Evolutionary conservation across 1,284 basidiomycete species (phyloP).

Genomic region (Papiliotrema fonsecae): DNA sequence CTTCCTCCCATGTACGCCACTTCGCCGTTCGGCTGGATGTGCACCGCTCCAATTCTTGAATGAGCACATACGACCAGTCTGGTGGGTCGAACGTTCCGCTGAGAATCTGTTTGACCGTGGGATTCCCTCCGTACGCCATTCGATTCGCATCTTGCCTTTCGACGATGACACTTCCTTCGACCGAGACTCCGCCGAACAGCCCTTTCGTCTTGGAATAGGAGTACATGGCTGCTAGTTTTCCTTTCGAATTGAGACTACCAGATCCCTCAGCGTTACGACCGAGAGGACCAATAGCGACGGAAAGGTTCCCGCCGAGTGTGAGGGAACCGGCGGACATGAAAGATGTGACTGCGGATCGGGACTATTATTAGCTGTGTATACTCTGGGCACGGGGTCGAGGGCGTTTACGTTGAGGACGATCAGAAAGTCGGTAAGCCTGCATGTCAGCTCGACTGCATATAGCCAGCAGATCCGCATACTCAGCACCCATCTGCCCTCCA

Average conservation of each 20-base stretch:
- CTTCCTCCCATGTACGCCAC: conserved; percentile 54
- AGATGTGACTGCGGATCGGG: conserved; percentile 57
- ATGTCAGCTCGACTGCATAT: conserved; percentile 72
- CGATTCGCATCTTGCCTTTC: conserved; percentile 89
- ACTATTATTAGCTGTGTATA: conserved; percentile 43
- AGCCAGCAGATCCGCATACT: conserved; percentile 38
- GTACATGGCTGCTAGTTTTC: conserved; percentile 92
- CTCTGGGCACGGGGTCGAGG: no score
- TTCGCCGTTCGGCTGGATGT: conserved; percentile 65
- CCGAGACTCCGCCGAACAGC: conserved; percentile 70
- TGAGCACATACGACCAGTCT: conserved; percentile 67
- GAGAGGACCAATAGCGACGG: conserved; percentile 85
- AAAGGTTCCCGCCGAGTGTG: conserved; percentile 88
- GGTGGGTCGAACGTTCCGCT: conserved; percentile 70
- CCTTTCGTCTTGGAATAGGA: conserved; percentile 93
- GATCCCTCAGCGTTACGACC: conserved; percentile 92
- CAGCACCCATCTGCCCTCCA: conserved; percentile 62
- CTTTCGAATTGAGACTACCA: conserved; percentile 78
- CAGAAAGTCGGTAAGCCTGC: conserved; percentile 81
- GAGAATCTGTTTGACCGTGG: conserved; percentile 72
- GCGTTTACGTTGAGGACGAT: conserved; percentile 85
- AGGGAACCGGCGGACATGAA: conserved; percentile 95
- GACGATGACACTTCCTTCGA: conserved; percentile 91
- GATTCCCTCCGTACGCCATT: conserved; percentile 68
- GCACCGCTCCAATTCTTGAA: conserved; percentile 66